These are phyloP conservation scores for Arachis hypogaea DNA, from an alignment of 306 rosid genomes.

Conservation along the genomic window DNA sequence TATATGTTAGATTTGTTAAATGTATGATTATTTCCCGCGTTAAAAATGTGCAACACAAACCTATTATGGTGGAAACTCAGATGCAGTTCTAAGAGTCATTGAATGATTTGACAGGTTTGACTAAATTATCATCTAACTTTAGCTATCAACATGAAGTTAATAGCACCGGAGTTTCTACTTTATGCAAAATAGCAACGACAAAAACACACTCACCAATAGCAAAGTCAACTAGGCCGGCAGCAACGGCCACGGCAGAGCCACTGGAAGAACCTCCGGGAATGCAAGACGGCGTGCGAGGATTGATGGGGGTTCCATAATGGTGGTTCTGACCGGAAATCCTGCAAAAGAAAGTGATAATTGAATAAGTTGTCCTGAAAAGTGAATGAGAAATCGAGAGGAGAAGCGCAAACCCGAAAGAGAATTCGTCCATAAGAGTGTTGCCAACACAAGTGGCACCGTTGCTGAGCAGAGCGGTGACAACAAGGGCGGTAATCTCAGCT, in stretches of 20 bases:
- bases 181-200: no score
- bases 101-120: no score
- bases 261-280: conserved; percentile 78
- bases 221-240: conserved; percentile 69
- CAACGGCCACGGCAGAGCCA: conserved; percentile 85
- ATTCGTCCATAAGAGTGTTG: conserved; percentile 74
- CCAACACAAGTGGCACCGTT: conserved; percentile 74
- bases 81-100: no score
- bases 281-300: conserved; percentile 56
- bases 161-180: no score
- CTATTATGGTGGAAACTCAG: no score
- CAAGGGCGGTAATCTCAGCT: conserved; percentile 60
- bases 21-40: no score
- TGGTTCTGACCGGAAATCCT: conserved; percentile 73
- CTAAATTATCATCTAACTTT: no score
- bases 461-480: conserved; percentile 57
- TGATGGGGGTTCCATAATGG: conserved; percentile 71
- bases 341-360: conserved; percentile 3
- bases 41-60: no score
- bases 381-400: background rate
- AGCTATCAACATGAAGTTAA: no score
- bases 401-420: conserved; percentile 63
- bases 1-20: no score
- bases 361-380: background rate
- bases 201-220: conserved; percentile 53